A percentile compares a stretch with the other conserved stretches of the same genome.
phyloP scores from a whole-genome alignment of 345 rosid species.

The Kernera saxatilis region DNA sequence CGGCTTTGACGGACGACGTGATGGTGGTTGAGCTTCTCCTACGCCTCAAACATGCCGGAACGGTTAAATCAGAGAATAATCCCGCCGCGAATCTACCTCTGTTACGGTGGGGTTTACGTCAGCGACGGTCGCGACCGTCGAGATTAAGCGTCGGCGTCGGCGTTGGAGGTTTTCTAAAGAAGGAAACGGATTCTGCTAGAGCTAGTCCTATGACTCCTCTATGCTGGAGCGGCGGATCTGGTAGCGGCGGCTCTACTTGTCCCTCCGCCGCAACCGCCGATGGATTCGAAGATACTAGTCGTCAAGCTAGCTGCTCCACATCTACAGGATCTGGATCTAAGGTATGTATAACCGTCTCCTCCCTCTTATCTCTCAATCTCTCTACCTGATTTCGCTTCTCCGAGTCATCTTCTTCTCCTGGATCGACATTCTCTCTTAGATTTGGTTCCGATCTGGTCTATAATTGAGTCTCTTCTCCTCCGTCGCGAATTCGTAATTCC shows the following conservation, averaged over 20 bases:
- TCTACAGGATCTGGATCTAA: conserved; percentile 63
- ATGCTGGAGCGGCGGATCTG: conserved; percentile 59
- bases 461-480: neutral
- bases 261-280: conserved; percentile 55
- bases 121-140: conserved; percentile 40
- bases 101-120: conserved; percentile 55
- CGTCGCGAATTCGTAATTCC: neutral
- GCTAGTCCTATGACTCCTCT: conserved; percentile 64
- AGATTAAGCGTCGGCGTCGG: conserved; percentile 29
- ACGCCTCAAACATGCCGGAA: conserved; percentile 38
- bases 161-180: conserved; percentile 25
- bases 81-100: conserved; percentile 16
- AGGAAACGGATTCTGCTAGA: conserved; percentile 40
- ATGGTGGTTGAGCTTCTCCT: conserved; percentile 64
- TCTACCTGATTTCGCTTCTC: neutral
- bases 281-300: conserved; percentile 57
- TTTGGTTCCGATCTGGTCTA: conserved; percentile 5
- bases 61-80: conserved; percentile 16
- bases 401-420: neutral
- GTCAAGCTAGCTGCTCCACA: conserved; percentile 33
- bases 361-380: neutral
- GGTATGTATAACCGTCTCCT: conserved; percentile 32
- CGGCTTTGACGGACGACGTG: conserved; percentile 57
- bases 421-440: neutral
- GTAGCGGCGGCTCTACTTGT: conserved; percentile 30